Evolutionary conservation across 1,139 yeast species (phyloP), one percentile per base, ranked within the genome.

Genomic region (Yamadazyma triangularis): DNA sequence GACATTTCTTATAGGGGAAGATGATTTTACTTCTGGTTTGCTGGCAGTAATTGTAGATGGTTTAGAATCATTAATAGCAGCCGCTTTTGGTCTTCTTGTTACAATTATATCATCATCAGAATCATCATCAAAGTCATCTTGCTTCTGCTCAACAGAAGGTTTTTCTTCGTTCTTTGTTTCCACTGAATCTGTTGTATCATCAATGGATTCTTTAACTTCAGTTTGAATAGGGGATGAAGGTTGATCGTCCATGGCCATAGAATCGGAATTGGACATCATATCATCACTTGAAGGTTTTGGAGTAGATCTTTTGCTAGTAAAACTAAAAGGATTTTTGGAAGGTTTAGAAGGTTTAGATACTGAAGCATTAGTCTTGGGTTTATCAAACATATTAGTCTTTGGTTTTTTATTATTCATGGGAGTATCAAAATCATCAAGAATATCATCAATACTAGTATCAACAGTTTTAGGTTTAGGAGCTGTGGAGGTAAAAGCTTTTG

Each of bases 41-140:
- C 49, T 47, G 2, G 61, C 40, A 2, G 58, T 35, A 16, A 50
- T 28, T 4, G 50, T 34, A 2, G 38, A 28, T 14, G 47, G 53
- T 5, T 42, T 50, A 34, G 43, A 55, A 12, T 55, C 58, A 1
- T 51, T 47, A 0, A 60, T 68, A 2, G 66, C 48, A 1, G 63
- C 60, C 36, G 70, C 57, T 24, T 72, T 74, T 40, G 73, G 54
- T 42, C 70, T 60, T 7, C 66, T 56, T 11, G 71, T 64, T 18
- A 77, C 63, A 4, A 73, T 55, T 13, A 77, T 73, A 28, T 77
- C 82, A 5, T 77, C 83, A 9, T 31, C 33, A 7, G 76, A 77
- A 27, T 70, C 70, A 4, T 44, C 50, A 8, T 40, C 48, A 3
- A 13, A 27, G 12, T 47, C 47, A 6, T 39, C 45, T n/a, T 45